A percentile compares a stretch with the other conserved stretches of the same genome.
phyloP scores from a whole-genome alignment of 2,329 filamentous ascomycete genomes.

The Chaetomiaceae sp. region DNA sequence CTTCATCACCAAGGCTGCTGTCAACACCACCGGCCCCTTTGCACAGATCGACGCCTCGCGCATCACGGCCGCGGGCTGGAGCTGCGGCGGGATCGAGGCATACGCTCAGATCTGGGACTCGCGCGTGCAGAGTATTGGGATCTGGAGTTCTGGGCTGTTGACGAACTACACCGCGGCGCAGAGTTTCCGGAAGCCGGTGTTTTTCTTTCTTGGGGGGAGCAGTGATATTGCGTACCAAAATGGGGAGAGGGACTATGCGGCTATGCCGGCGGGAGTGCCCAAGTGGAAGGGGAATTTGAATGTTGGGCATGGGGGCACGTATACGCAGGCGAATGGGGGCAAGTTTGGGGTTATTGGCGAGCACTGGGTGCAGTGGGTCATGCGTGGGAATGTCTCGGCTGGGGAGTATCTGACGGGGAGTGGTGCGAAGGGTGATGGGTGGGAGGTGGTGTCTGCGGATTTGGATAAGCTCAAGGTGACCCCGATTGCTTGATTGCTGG shows the following conservation, averaged over 20 bases:
- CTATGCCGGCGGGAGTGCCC: slow-evolving; percentile 13
- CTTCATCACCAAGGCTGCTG: slow-evolving; percentile 23
- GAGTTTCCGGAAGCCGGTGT: slow-evolving; percentile 18
- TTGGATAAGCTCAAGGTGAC: slow-evolving; percentile 13
- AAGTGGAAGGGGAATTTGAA: slow-evolving; percentile 23
- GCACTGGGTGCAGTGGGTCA: slow-evolving; percentile 16
- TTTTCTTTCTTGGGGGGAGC: slow-evolving; percentile 20
- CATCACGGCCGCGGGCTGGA: slow-evolving; percentile 29
- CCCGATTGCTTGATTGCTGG: too few species aligned
- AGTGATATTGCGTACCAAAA: slow-evolving; percentile 21
- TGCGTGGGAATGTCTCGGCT: slow-evolving; percentile 19
- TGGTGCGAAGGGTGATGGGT: slow-evolving; percentile 16
- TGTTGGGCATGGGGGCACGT: slow-evolving; percentile 20
- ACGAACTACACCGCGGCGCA: slow-evolving; percentile 8
- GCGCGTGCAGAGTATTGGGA: slow-evolving; percentile 16
- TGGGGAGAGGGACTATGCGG: slow-evolving; percentile 21
- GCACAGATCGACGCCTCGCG: slow-evolving; percentile 25
- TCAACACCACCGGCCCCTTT: slow-evolving; percentile 18
- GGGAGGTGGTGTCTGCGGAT: slow-evolving; percentile 14
- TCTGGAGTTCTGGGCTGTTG: slow-evolving; percentile 10
- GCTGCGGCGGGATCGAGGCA: slow-evolving; percentile 31
- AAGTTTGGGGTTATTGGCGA: slow-evolving; percentile 20
- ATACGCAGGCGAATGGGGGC: slow-evolving; percentile 16
- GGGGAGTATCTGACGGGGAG: slow-evolving; percentile 13
- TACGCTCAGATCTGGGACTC: slow-evolving; percentile 25